Evolutionary conservation across 345 rosid genomes (phyloP).

Genomic region (Eucalyptus regnans): DNA sequence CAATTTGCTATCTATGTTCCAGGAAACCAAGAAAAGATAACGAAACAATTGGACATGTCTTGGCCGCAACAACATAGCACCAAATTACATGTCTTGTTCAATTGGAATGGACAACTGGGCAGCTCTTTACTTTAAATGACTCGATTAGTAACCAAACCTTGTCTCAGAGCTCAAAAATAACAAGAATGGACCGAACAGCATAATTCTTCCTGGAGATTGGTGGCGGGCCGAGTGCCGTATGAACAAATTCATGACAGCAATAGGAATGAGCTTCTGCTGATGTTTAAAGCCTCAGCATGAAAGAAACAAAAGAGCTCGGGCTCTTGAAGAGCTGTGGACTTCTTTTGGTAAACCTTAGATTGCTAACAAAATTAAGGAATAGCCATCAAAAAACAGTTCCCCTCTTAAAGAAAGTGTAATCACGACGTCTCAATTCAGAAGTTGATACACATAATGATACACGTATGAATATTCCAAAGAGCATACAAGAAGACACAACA

Average conservation of each 20-base stretch:
- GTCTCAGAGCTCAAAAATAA: neutral
- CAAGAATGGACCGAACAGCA: neutral
- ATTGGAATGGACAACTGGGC: neutral
- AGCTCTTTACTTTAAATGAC: neutral
- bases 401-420: neutral
- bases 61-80: neutral
- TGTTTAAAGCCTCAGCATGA: neutral
- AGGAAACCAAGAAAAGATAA: no score
- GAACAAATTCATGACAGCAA: neutral
- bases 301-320: neutral
- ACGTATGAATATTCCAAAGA: no score
- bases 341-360: neutral
- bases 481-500: no score
- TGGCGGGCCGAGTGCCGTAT: fast-evolving
- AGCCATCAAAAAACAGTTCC: neutral
- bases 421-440: neutral
- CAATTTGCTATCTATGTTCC: no score
- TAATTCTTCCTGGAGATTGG: neutral
- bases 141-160: neutral
- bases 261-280: neutral
- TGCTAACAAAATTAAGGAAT: neutral
- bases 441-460: neutral
- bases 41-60: neutral
- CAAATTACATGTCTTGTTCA: neutral
- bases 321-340: neutral